A percentile compares a stretch with the other conserved stretches of the same genome.
Evolutionary conservation across 2,329 filamentous ascomycete species (phyloP).

Genomic region (Juglanconis sp.): DNA sequence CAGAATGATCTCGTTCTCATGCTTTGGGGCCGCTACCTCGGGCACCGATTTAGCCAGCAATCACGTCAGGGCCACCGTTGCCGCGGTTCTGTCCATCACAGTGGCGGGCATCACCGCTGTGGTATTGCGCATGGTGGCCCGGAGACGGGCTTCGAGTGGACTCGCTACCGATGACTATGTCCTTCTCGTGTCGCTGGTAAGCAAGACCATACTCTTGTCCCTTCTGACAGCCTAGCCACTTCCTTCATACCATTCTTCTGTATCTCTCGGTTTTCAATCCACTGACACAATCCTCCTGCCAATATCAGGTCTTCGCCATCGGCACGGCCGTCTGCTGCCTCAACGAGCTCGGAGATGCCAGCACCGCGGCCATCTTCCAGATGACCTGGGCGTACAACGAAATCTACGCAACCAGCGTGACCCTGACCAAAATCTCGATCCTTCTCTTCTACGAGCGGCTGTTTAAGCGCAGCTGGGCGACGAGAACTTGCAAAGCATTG

Average conservation of each 20-base stretch:
- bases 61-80: no score
- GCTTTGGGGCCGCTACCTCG: no score
- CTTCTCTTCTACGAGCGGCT: neutral
- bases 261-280: no score
- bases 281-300: no score
- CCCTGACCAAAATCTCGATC: neutral
- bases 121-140: neutral
- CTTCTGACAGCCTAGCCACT: no score
- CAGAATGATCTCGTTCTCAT: no score
- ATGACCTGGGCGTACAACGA: neutral
- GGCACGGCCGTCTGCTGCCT: neutral
- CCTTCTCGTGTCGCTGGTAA: neutral
- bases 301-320: neutral
- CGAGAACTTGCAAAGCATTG: neutral
- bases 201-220: no score
- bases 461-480: neutral
- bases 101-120: neutral
- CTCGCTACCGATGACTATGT: neutral
- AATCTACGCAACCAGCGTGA: neutral
- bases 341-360: no score
- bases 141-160: neutral
- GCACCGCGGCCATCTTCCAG: no score
- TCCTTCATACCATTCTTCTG: no score
- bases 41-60: no score
- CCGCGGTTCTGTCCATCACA: no score